Percentiles rank a stretch among this genome's conserved stretches.
Evolutionary conservation across 208 protist genomes (phyloP).

Genomic region (Leishmania major): DNA sequence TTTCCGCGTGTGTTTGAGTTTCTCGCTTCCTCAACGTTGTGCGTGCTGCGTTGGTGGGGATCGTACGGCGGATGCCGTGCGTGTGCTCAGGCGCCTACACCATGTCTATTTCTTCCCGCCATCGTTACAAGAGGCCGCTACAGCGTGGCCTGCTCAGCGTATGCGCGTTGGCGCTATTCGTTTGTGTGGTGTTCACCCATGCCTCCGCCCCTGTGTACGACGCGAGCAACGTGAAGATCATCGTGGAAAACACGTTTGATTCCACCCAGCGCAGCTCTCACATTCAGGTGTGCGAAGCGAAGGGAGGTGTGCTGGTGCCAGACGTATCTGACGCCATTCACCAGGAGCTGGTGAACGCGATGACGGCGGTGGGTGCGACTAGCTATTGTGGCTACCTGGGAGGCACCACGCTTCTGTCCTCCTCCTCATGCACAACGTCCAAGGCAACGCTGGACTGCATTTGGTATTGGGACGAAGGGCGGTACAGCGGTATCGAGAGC

Average conservation of each 20-base stretch:
- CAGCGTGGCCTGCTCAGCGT: background rate
- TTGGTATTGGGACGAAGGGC: slow-evolving; percentile 14
- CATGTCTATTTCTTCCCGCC: background rate
- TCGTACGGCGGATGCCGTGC: background rate
- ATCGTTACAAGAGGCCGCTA: background rate
- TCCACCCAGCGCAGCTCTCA: background rate
- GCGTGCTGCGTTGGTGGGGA: background rate
- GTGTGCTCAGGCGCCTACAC: background rate
- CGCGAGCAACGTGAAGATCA: background rate
- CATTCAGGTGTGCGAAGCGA: background rate
- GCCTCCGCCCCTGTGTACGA: slow-evolving; percentile 6
- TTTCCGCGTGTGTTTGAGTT: background rate
- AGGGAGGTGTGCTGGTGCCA: slow-evolving; percentile 5
- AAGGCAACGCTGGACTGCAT: background rate
- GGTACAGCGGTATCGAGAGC: background rate
- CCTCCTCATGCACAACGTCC: background rate
- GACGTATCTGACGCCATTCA: slow-evolving; percentile 3
- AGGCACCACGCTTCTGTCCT: slow-evolving; percentile 11
- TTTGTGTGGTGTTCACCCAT: background rate
- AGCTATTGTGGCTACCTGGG: slow-evolving; percentile 7
- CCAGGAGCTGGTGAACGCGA: background rate
- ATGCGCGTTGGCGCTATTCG: background rate
- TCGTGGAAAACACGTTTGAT: background rate
- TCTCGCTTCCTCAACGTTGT: background rate
- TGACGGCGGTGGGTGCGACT: background rate